phyloP scores from a whole-genome alignment of 805 yeast genomes.

The Brettanomyces nanus region DNA sequence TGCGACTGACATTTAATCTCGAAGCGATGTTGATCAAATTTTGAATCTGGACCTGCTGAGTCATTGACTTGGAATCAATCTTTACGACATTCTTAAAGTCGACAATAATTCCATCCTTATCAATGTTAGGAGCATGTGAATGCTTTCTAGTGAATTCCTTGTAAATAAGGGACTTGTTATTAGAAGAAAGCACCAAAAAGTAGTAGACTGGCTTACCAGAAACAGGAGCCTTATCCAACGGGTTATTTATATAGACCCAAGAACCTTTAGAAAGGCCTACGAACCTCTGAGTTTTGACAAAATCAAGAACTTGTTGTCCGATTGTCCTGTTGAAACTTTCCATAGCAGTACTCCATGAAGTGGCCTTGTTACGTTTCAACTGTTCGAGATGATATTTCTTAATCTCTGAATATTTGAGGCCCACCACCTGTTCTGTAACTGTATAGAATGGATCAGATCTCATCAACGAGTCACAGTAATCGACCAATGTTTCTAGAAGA shows the following conservation, averaged over 20 bases:
- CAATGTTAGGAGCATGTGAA: slow-evolving; percentile 45
- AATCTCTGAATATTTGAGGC: slow-evolving; percentile 35
- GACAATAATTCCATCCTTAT: slow-evolving; percentile 45
- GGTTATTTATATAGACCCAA: slow-evolving; percentile 68
- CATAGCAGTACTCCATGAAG: slow-evolving; percentile 39
- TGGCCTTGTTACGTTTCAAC: slow-evolving; percentile 29
- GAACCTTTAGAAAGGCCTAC: slow-evolving; percentile 66
- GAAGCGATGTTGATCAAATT: slow-evolving; percentile 47
- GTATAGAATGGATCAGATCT: slow-evolving; percentile 26
- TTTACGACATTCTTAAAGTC: slow-evolving; percentile 43
- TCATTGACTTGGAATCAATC: slow-evolving; percentile 43
- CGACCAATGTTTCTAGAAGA: slow-evolving; percentile 32
- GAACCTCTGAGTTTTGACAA: slow-evolving; percentile 70
- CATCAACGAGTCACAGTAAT: slow-evolving; percentile 36
- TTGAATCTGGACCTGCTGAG: slow-evolving; percentile 31
- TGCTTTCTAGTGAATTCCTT: slow-evolving; percentile 48
- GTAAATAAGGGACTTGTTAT: slow-evolving; percentile 50
- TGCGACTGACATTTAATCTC: slow-evolving; percentile 28
- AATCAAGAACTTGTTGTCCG: slow-evolving; percentile 51
- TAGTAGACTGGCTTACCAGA: slow-evolving; percentile 32
- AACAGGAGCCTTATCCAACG: slow-evolving; percentile 21
- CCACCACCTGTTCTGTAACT: slow-evolving; percentile 9
- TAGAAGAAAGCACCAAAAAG: slow-evolving; percentile 59
- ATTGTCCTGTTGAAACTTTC: slow-evolving; percentile 41
- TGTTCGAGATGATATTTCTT: slow-evolving; percentile 46